Evolutionary conservation across 345 rosid genomes (phyloP).

Genomic region (Moringa oleifera): DNA sequence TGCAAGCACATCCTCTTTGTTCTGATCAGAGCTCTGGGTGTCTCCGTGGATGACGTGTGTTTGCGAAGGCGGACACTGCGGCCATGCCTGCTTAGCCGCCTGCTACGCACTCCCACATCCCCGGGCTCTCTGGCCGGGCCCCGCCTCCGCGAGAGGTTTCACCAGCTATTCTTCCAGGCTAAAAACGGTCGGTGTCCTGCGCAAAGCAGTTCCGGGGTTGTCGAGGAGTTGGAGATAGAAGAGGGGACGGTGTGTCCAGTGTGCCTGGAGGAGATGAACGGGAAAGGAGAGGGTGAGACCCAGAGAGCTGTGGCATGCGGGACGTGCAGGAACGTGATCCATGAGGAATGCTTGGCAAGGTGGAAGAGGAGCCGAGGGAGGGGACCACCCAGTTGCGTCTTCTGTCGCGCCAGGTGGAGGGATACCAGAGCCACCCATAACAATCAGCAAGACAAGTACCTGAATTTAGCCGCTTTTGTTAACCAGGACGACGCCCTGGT

Average conservation of each 20-base stretch:
- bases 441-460: constrained; percentile 29
- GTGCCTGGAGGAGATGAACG: constrained; percentile 59
- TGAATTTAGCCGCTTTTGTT: constrained; percentile 66
- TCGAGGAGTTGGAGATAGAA: constrained; percentile 29
- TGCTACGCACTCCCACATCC: constrained; percentile 38
- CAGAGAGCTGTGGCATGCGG: constrained; percentile 46
- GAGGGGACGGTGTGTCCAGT: constrained; percentile 48
- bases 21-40: constrained; percentile 60
- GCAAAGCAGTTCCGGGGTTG: not conserved
- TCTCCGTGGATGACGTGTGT: constrained; percentile 57
- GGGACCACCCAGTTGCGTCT: constrained; percentile 56
- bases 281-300: constrained; percentile 18
- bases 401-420: constrained; percentile 85
- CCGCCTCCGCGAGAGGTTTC: constrained; percentile 53
- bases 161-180: constrained; percentile 37
- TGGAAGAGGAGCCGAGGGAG: constrained; percentile 83
- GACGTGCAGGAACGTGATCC: constrained; percentile 66
- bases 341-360: constrained; percentile 66
- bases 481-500: constrained; percentile 17
- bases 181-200: constrained; percentile 1
- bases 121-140: constrained; percentile 50
- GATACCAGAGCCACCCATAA: constrained; percentile 12
- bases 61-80: constrained; percentile 56
- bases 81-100: constrained; percentile 50
- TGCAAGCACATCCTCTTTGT: constrained; percentile 88